These are phyloP conservation scores for Lentinula raphanica DNA, from an alignment of 768 basidiomycete species.

Conservation along the genomic window DNA sequence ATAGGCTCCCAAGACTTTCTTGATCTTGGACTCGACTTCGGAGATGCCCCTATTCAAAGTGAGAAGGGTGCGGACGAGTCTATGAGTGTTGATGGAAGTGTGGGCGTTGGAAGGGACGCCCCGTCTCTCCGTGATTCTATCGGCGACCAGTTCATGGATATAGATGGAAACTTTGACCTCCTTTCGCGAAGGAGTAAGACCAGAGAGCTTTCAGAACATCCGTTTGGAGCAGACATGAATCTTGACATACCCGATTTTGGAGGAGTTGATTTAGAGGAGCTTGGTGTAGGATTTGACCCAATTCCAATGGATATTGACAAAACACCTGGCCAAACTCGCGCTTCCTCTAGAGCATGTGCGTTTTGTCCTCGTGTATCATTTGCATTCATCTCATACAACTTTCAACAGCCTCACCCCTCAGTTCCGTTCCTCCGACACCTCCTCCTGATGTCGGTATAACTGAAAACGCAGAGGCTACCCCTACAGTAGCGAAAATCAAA, in stretches of 20 bases:
- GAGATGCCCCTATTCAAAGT: slow-evolving; percentile 41
- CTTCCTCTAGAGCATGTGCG: slow-evolving; percentile 67
- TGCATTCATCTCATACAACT: background rate
- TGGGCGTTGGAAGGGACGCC: slow-evolving; percentile 77
- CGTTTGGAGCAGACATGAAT: slow-evolving; percentile 52
- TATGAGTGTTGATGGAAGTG: slow-evolving; percentile 53
- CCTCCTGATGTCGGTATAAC: slow-evolving; percentile 50
- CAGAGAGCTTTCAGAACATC: slow-evolving; percentile 61
- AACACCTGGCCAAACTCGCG: slow-evolving; percentile 55
- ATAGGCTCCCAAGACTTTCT: slow-evolving; percentile 84
- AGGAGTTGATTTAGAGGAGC: slow-evolving; percentile 23
- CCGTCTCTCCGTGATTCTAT: slow-evolving; percentile 49
- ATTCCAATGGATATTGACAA: slow-evolving; percentile 37
- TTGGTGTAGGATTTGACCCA: slow-evolving; percentile 61
- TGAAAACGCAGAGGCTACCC: slow-evolving; percentile 13
- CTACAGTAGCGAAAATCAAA: slow-evolving; percentile 35
- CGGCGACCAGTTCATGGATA: slow-evolving; percentile 54
- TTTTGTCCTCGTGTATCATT: slow-evolving; percentile 6
- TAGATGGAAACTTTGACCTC: slow-evolving; percentile 45
- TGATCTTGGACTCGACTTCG: slow-evolving; percentile 77
- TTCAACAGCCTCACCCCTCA: slow-evolving; percentile 64
- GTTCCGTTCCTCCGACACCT: slow-evolving; percentile 72
- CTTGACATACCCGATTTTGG: slow-evolving; percentile 33
- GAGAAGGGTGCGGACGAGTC: slow-evolving; percentile 39
- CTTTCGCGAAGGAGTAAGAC: slow-evolving; percentile 57